These are phyloP conservation scores for Discostella stelligera DNA, from an alignment of 352 stramenopile species.

Conservation along the genomic window DNA sequence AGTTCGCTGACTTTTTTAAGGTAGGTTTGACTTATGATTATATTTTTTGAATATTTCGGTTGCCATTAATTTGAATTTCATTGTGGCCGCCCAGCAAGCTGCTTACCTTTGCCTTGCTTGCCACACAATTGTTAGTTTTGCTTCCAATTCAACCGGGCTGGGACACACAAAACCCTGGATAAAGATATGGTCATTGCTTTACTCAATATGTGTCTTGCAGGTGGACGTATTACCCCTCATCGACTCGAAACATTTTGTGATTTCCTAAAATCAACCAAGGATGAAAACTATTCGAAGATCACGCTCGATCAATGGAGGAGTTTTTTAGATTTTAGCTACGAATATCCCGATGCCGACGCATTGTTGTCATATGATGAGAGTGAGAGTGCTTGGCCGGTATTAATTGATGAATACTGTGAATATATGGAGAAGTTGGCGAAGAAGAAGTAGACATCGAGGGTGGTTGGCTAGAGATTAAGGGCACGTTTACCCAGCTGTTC, in stretches of 20 bases:
- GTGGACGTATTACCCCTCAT: conserved; percentile 47
- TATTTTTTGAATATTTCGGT: background rate
- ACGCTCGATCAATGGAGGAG: conserved; percentile 83
- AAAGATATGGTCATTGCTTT: conserved; percentile 80
- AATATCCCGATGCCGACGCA: conserved; percentile 55
- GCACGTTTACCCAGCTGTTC: too few species aligned
- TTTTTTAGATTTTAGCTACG: conserved; percentile 82
- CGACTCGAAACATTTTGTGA: conserved; percentile 68
- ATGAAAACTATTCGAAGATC: conserved; percentile 68
- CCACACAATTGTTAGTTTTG: conserved; percentile 58
- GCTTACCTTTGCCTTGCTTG: background rate
- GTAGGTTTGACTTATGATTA: conserved; percentile 26
- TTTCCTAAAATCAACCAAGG: conserved; percentile 67
- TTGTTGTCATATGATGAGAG: conserved; percentile 76
- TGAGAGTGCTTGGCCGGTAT: conserved; percentile 76
- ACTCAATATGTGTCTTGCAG: conserved; percentile 66
- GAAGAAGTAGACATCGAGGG: conserved; percentile 23
- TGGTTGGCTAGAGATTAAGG: too few species aligned
- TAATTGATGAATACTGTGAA: conserved; percentile 84
- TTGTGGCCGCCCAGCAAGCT: background rate
- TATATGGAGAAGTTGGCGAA: conserved; percentile 66
- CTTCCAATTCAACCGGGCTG: conserved; percentile 80
- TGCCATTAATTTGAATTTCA: too few species aligned
- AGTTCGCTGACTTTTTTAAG: conserved; percentile 83
- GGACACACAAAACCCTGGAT: conserved; percentile 82